phyloP scores from a whole-genome alignment of 2,329 filamentous ascomycete species.

The Escovopsis sp. region DNA sequence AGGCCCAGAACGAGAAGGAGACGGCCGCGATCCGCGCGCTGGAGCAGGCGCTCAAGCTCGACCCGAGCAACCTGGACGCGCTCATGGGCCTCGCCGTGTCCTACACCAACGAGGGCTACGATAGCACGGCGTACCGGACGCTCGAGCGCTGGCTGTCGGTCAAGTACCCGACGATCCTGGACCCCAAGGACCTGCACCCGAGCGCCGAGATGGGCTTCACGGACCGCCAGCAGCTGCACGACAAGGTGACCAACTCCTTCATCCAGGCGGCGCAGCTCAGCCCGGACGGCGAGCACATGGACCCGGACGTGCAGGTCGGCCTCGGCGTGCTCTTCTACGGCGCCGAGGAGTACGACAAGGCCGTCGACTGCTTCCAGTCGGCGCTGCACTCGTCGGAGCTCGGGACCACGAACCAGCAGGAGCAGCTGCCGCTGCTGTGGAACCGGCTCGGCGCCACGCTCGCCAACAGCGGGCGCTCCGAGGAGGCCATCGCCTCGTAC shows the following conservation, averaged over 20 bases:
- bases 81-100: conserved; percentile 93
- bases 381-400: conserved; percentile 76
- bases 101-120: conserved; percentile 98
- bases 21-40: conserved; percentile 86
- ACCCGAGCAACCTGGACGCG: conserved; percentile 73
- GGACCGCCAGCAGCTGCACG: conserved; percentile 76
- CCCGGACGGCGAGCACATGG: conserved; percentile 87
- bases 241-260: conserved; percentile 80
- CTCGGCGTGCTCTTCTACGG: conserved; percentile 96
- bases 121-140: conserved; percentile 90
- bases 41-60: conserved; percentile 78
- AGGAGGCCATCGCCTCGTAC: conserved; percentile 95
- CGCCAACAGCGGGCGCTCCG: conserved; percentile 81
- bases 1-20: conserved; percentile 98
- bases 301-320: conserved; percentile 94
- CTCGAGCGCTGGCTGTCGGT: conserved; percentile 93
- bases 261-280: conserved; percentile 86
- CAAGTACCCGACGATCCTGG: conserved; percentile 76
- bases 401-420: conserved; percentile 68
- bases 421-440: conserved; percentile 89
- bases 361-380: conserved; percentile 93
- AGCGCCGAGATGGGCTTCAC: conserved; percentile 85
- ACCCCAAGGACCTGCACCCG: conserved; percentile 56
- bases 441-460: conserved; percentile 92
- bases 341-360: conserved; percentile 94